Conservation (phyloP, 768 basidiomycete species). For the Lyophyllum decastes region DNA sequence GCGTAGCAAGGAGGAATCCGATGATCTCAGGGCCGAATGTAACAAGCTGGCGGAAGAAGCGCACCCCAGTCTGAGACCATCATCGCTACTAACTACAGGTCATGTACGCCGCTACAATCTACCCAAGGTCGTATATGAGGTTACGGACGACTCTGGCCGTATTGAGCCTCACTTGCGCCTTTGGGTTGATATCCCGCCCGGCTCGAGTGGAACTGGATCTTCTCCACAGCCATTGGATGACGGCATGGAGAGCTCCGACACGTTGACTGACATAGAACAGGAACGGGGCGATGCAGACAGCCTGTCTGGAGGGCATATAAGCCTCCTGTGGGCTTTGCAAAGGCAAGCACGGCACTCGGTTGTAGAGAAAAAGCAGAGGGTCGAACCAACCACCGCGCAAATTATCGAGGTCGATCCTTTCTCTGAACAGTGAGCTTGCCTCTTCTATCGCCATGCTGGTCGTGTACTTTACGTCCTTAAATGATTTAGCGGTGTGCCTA, state of each 20-base stretch:
- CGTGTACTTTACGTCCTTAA: neutral
- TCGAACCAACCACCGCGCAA: neutral
- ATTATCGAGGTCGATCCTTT: slow-evolving; percentile 4
- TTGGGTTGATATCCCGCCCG: slow-evolving; percentile 34
- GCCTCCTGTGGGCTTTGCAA: slow-evolving; percentile 26
- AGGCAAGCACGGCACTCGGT: slow-evolving; percentile 3
- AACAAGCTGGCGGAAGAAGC: slow-evolving; percentile 11
- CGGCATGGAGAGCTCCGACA: slow-evolving; percentile 4
- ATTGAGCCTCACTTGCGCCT: slow-evolving; percentile 63
- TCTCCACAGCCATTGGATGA: slow-evolving; percentile 15
- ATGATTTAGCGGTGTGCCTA: neutral
- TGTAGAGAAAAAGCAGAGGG: neutral
- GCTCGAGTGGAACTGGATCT: slow-evolving; percentile 5
- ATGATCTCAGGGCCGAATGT: slow-evolving; percentile 19
- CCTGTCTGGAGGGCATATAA: slow-evolving; percentile 5
- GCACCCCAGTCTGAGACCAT: neutral
- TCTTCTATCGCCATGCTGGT: neutral
- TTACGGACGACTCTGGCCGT: slow-evolving; percentile 44
- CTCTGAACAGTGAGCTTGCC: neutral
- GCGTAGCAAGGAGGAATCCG: slow-evolving; percentile 9
- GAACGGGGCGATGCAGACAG: slow-evolving; percentile 8
- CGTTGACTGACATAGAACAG: neutral
- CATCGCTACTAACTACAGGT: neutral
- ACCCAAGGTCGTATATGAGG: slow-evolving; percentile 55
- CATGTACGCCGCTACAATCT: slow-evolving; percentile 8